Conservation (phyloP, 192 early-diverging fungal genomes). For the Geranomyces michiganensis region DNA sequence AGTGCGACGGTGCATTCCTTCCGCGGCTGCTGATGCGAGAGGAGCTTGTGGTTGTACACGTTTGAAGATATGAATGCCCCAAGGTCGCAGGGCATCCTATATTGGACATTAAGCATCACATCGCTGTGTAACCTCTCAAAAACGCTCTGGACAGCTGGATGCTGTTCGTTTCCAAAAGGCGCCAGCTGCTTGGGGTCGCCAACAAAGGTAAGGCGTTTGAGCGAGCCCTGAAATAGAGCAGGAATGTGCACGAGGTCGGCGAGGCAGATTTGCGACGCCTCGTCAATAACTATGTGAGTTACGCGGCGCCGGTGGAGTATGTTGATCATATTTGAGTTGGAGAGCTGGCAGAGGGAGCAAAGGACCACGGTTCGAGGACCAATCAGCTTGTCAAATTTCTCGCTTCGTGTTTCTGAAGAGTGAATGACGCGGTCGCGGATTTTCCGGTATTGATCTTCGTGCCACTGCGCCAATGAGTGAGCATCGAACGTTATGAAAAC, state of each 20-base stretch:
- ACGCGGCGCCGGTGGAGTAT: conserved; percentile 9
- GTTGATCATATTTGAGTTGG: conserved; percentile 3
- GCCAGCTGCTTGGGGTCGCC: conserved; percentile 30
- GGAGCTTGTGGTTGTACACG: conserved; percentile 18
- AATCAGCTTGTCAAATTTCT: conserved; percentile 6
- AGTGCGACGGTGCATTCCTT: conserved; percentile 8
- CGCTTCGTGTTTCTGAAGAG: not conserved
- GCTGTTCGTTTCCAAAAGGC: conserved; percentile 22
- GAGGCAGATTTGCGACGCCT: conserved; percentile 20
- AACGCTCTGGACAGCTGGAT: conserved; percentile 23
- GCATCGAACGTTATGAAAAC: not conserved
- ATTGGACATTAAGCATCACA: conserved; percentile 26
- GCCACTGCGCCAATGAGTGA: not conserved
- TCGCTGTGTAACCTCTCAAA: conserved; percentile 14
- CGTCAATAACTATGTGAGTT: conserved; percentile 27
- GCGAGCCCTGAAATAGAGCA: conserved; percentile 12
- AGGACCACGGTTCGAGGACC: conserved; percentile 25
- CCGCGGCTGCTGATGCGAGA: conserved; percentile 17
- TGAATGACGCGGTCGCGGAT: conserved; percentile 25
- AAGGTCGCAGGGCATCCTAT: conserved; percentile 25
- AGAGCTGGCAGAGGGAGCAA: conserved; percentile 24
- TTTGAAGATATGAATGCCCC: conserved; percentile 17
- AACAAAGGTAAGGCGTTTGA: conserved; percentile 25
- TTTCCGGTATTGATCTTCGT: conserved; percentile 19
- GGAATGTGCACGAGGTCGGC: conserved; percentile 14